Conservation (phyloP, 2,329 filamentous ascomycete genomes). For the Beauveria varroae region DNA sequence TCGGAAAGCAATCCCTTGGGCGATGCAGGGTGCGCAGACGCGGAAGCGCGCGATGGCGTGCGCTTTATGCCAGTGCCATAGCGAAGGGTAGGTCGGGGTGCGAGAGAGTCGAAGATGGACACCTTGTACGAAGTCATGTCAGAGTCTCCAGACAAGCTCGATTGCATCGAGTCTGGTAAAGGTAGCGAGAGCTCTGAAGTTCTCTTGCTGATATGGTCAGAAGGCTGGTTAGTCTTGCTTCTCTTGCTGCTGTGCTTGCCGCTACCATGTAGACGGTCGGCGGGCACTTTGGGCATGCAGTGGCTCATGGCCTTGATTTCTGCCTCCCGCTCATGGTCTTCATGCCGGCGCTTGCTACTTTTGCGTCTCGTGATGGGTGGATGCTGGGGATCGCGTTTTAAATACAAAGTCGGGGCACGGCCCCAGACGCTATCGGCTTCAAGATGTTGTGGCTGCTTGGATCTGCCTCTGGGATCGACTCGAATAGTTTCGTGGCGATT, state of each 20-base stretch:
- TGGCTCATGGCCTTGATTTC: slow-evolving; percentile 82
- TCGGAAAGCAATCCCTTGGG: slow-evolving; percentile 45
- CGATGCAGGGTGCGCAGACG: slow-evolving; percentile 41
- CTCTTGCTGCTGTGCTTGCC: slow-evolving; percentile 59
- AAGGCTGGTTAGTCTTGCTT: slow-evolving; percentile 44
- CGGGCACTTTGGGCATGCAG: slow-evolving; percentile 53
- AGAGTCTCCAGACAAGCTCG: slow-evolving; percentile 65
- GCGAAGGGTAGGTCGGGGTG: slow-evolving; percentile 76
- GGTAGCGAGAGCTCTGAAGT: slow-evolving; percentile 70
- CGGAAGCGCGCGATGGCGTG: slow-evolving; percentile 37
- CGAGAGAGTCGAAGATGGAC: slow-evolving; percentile 71
- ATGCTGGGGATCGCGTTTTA: slow-evolving; percentile 50
- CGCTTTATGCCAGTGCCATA: slow-evolving; percentile 60
- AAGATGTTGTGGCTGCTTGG: slow-evolving; percentile 5
- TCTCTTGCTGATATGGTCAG: slow-evolving; percentile 50
- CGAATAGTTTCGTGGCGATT: slow-evolving; percentile 48
- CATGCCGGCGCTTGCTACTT: slow-evolving; percentile 68
- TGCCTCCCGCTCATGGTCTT: slow-evolving; percentile 72
- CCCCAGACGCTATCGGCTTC: slow-evolving; percentile 20
- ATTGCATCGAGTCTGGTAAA: slow-evolving; percentile 65
- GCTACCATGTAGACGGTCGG: slow-evolving; percentile 41
- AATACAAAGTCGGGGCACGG: slow-evolving; percentile 45
- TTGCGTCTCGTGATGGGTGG: slow-evolving; percentile 53
- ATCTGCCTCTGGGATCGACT: slow-evolving; percentile 25
- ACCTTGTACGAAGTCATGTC: slow-evolving; percentile 71